These are phyloP conservation scores for Fusarium neocosmosporiellum DNA, from an alignment of 2,329 filamentous ascomycete genomes.

Conservation along the genomic window DNA sequence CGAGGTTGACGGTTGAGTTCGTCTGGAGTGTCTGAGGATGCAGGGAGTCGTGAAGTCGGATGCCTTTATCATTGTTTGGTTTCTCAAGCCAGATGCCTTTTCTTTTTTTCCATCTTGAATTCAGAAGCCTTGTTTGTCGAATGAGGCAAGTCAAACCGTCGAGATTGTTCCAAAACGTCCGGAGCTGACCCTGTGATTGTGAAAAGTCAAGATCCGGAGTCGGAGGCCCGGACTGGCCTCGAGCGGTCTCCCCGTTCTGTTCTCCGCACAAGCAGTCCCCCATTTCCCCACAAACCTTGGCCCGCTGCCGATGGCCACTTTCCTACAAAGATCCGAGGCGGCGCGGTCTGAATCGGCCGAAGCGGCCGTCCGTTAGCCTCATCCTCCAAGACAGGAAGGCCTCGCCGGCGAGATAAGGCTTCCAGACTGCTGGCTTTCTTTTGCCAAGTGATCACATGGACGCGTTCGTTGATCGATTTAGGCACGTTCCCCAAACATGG, in stretches of 20 bases:
- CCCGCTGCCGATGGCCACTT: slow-evolving; percentile 1
- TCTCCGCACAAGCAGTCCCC: background rate
- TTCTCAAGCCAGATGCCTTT: background rate
- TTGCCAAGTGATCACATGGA: slow-evolving; percentile 3
- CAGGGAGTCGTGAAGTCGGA: background rate
- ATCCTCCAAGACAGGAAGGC: slow-evolving; percentile 24
- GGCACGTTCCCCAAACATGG: background rate
- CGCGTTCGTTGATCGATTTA: background rate
- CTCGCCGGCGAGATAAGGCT: slow-evolving; percentile 14
- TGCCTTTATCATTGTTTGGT: background rate
- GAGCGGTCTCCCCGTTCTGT: background rate
- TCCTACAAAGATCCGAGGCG: background rate
- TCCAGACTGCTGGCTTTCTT: background rate
- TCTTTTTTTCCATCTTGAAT: background rate
- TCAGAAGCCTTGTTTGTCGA: background rate
- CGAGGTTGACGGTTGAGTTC: background rate
- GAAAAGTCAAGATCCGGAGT: background rate
- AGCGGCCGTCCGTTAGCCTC: background rate
- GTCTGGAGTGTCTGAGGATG: background rate
- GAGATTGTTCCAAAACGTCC: background rate
- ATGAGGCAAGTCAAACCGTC: slow-evolving; percentile 5
- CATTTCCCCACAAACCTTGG: slow-evolving; percentile 2
- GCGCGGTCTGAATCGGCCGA: background rate
- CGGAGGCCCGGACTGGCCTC: background rate
- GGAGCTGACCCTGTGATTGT: background rate